phyloP scores from a whole-genome alignment of 352 stramenopile genomes.

The Lagenidium sp. region DNA sequence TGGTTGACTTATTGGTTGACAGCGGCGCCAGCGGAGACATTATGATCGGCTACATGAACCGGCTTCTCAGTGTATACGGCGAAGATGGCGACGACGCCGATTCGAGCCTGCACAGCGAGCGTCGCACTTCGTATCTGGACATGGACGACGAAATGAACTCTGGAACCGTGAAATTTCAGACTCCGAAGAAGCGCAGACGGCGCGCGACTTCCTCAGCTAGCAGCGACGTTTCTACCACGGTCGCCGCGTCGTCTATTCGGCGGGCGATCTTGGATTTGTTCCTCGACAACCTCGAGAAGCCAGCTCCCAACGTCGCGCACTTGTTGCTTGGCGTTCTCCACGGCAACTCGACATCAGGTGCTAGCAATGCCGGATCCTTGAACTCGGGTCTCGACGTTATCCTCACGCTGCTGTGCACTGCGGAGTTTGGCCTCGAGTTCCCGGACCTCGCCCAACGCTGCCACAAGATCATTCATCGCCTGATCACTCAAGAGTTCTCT shows the following conservation, averaged over 20 bases:
- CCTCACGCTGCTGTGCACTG: conserved; percentile 60
- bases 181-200: conserved; percentile 22
- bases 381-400: conserved; percentile 59
- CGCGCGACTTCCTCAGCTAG: not conserved
- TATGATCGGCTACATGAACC: conserved; percentile 71
- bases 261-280: conserved; percentile 63
- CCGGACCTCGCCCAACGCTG: conserved; percentile 54
- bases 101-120: no score
- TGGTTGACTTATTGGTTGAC: conserved; percentile 64
- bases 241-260: conserved; percentile 38
- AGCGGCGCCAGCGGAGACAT: conserved; percentile 55
- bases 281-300: conserved; percentile 68
- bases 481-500: conserved; percentile 65
- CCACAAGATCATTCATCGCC: conserved; percentile 52
- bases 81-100: conserved; percentile 19
- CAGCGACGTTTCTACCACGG: not conserved
- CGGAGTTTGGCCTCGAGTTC: conserved; percentile 55
- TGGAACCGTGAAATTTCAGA: conserved; percentile 23
- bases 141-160: conserved; percentile 14
- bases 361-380: conserved; percentile 17
- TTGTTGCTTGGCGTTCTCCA: conserved; percentile 57
- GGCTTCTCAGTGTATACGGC: conserved; percentile 62
- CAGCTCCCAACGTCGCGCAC: conserved; percentile 66
- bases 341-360: conserved; percentile 15
- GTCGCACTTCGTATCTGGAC: not conserved